Percentiles rank a stretch among this genome's conserved stretches.
phyloP scores from a whole-genome alignment of 2,329 filamentous ascomycete species.

The Alternaria sp. region DNA sequence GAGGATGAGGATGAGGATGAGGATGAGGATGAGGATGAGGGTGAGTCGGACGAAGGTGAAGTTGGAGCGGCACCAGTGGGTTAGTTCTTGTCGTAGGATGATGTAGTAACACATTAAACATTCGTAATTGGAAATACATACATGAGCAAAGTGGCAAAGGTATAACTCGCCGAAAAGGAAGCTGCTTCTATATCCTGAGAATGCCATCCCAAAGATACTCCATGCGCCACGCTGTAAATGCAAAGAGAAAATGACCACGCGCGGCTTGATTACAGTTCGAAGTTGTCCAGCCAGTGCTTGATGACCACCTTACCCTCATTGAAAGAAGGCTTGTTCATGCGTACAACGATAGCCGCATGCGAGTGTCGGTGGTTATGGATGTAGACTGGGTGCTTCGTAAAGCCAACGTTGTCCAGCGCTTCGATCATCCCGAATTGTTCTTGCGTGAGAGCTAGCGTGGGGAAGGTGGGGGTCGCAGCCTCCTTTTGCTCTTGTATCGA shows the following conservation, averaged over 20 bases:
- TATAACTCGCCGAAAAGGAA: background rate
- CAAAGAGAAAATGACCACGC: background rate
- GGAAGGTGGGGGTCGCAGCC: constrained; percentile 57
- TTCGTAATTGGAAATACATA: background rate
- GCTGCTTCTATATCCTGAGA: background rate
- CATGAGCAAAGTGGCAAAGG: background rate
- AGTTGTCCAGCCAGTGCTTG: constrained; percentile 80
- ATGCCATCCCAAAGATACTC: background rate
- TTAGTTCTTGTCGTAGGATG: no score
- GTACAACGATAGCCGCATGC: constrained; percentile 89
- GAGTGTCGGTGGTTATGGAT: constrained; percentile 78
- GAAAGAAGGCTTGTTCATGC: constrained; percentile 69
- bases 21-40: background rate
- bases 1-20: background rate
- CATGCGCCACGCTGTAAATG: constrained; percentile 18
- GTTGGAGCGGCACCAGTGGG: no score
- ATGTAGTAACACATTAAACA: background rate
- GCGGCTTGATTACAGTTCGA: constrained; percentile 53
- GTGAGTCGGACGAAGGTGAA: no score
- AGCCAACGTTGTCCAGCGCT: constrained; percentile 69
- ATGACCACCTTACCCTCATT: constrained; percentile 79
- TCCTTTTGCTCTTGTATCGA: constrained; percentile 39
- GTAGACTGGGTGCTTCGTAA: constrained; percentile 68
- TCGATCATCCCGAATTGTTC: constrained; percentile 87
- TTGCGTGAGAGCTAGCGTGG: constrained; percentile 77